Evolutionary conservation across 2,329 filamentous ascomycete genomes (phyloP).

Genomic region (Neofusicoccum cordaticola): DNA sequence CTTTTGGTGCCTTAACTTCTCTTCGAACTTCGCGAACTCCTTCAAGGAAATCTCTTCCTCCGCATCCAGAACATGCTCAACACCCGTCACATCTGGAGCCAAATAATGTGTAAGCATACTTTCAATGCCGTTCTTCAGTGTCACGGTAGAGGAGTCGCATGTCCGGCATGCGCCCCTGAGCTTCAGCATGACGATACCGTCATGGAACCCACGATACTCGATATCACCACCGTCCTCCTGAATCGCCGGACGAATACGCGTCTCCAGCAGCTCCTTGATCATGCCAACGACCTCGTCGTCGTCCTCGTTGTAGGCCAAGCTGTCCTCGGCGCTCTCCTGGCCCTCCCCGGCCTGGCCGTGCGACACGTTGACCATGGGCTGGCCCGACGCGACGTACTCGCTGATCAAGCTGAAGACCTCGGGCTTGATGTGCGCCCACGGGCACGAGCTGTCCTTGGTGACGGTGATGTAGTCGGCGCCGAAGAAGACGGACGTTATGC

Average conservation of each 20-base stretch:
- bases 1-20: conserved; percentile 52
- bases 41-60: conserved; percentile 84
- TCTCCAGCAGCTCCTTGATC: conserved; percentile 98
- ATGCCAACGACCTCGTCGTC: conserved; percentile 94
- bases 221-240: conserved; percentile 98
- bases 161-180: conserved; percentile 89
- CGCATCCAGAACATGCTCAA: conserved; percentile 84
- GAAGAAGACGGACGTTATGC: conserved; percentile 93
- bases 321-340: conserved; percentile 59
- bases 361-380: conserved; percentile 71
- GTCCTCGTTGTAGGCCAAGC: conserved; percentile 78
- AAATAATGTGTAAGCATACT: conserved; percentile 82
- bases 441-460: conserved; percentile 80
- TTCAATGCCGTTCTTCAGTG: conserved; percentile 96
- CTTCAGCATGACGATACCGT: conserved; percentile 77
- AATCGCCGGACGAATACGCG: conserved; percentile 88
- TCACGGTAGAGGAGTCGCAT: conserved; percentile 95
- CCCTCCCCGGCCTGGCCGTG: conserved; percentile 56
- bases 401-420: conserved; percentile 95
- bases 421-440: conserved; percentile 93
- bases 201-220: conserved; percentile 81
- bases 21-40: conserved; percentile 94
- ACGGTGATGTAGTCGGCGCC: conserved; percentile 95
- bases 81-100: conserved; percentile 78
- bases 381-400: conserved; percentile 81